Base-by-base conservation (phyloP, 78 protist species). In the Acrasis kona region DNA sequence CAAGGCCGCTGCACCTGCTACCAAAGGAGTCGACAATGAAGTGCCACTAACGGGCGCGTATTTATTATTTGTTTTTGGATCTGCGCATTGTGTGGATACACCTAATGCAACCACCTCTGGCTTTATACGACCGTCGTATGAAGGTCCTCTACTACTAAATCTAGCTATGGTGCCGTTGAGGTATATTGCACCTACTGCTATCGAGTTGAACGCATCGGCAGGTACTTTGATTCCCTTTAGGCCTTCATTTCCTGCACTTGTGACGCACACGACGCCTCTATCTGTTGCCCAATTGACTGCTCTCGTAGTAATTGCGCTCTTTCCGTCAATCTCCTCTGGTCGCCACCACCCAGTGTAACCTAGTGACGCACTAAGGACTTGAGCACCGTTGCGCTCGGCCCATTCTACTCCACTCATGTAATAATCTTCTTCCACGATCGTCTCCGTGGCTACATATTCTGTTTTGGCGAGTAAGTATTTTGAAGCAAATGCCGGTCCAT, bases 91-190 rank as follows among this genome's bases (percentile, higher is more conserved):
- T n/a, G 19, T 50, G 61, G 61, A 50, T n/a, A 50, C 64, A 2
- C 76, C 79, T 10, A 64, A 50, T 10, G 78, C 72, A 28, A 28
- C 29, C 29, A 74, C 64, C 36, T 70, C 79, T 35, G 72, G 79
- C 41, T 69, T 79, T 66, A 65, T 79, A 3, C 76, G 4, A n/a
- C 38, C 4, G 35, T 70, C 72, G 30, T 10, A 7, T 36, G 76
- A 65, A 39, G 79, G 34, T 6, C 34, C 74, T 2, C 31, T 3
- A 7, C 71, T 65, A 65, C 65, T 36, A 29, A 28, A 2, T 19
- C 6, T 31, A 2, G 72, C 73, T 31, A 73, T 50, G 37, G 41
- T 74, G 28, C 6, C 4, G 7, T 10, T 30, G 39, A 73, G 57
- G 31, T 77, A 10, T n/a, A 5, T 19, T 5, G 19, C 75, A 10